Evolutionary conservation across 441 rosid species (phyloP), one percentile per base, ranked within the genome.

Genomic region (Euphorbia celastroides): DNA sequence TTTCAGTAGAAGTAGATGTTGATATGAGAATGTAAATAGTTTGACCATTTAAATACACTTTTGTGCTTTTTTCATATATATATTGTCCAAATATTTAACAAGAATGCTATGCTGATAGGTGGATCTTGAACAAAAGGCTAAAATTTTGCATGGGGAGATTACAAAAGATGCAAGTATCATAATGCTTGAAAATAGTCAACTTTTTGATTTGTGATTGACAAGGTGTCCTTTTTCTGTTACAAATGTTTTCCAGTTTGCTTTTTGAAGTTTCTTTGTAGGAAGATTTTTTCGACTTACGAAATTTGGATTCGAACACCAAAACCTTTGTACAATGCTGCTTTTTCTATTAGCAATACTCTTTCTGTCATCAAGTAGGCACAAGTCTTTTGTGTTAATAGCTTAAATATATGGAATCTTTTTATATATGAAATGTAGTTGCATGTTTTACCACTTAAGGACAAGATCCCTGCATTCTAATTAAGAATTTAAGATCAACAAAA

Each of bases 111-210:
- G 36, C 26, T 77, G 67, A 50, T 70, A 84, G 86, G 78, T 57
- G 55, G 82, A 82, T 55, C 78, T 84, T 42, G 79, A 60, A 59
- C 65, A 75, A 66, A 84, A 77, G 79, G 88, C 88, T 6, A 77
- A 57, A 75, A 31, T 54, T 74, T 72, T 84, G 60, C 88, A 82
- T 66, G 83, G 75, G 66, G 78, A 80, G 67, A 67, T 80, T 70
- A 84, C 76, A 25, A 72, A 73, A 56, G 76, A 82, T 65, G 88
- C 82, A 76, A 56, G 86, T 60, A n/a, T 50, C 9, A 2, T 34
- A 36, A 4, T 27, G 27, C 26, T 58, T 61, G 59, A 26, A 38
- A 27, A 14, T 31, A 3, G 5, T 31, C 22, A 17, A 14, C 20
- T 3, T 14, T 48, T 48, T 48, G 22, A 4, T 48, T 4, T 48